A percentile compares a stretch with the other conserved stretches of the same genome.
These are phyloP conservation scores for Tolypocladium nubicola DNA, from an alignment of 2,329 filamentous ascomycete genomes.

Conservation along the genomic window DNA sequence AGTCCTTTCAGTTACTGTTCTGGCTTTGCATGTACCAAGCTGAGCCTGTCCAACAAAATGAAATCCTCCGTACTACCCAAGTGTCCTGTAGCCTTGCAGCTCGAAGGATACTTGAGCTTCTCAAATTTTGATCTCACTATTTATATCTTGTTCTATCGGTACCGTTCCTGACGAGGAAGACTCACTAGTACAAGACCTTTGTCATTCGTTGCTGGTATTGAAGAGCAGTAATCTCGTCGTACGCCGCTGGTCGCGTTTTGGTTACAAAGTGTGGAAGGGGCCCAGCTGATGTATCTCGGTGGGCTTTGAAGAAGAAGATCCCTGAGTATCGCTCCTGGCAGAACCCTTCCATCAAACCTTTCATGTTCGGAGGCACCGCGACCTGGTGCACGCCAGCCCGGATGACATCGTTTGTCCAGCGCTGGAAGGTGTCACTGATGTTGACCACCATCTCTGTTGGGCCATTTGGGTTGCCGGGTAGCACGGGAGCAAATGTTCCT, in stretches of 20 bases:
- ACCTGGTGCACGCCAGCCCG: conserved; percentile 1
- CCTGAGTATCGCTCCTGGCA: not conserved
- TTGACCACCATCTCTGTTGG: conserved; percentile 19
- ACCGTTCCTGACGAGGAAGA: too few relatives aligned
- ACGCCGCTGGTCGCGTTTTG: not conserved
- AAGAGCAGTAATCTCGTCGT: not conserved
- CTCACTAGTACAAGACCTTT: not conserved
- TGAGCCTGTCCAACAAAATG: too few relatives aligned
- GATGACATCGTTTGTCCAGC: conserved; percentile 16
- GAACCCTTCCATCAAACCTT: not conserved
- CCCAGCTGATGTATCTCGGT: not conserved
- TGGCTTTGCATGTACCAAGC: too few relatives aligned
- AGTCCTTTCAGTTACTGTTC: too few relatives aligned
- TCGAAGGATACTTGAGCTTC: too few relatives aligned
- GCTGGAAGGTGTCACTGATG: conserved; percentile 21
- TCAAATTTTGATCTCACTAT: too few relatives aligned
- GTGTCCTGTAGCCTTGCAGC: too few relatives aligned
- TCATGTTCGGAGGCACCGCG: not conserved
- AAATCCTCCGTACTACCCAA: too few relatives aligned
- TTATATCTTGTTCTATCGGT: too few relatives aligned
- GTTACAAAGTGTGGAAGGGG: not conserved
- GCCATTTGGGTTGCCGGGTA: conserved; percentile 13
- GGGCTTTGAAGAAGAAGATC: conserved; percentile 1
- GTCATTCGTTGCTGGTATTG: conserved; percentile 1
- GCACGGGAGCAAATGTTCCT: conserved; percentile 8